phyloP scores from a whole-genome alignment of 768 basidiomycete species.

The Trametes cubensis region DNA sequence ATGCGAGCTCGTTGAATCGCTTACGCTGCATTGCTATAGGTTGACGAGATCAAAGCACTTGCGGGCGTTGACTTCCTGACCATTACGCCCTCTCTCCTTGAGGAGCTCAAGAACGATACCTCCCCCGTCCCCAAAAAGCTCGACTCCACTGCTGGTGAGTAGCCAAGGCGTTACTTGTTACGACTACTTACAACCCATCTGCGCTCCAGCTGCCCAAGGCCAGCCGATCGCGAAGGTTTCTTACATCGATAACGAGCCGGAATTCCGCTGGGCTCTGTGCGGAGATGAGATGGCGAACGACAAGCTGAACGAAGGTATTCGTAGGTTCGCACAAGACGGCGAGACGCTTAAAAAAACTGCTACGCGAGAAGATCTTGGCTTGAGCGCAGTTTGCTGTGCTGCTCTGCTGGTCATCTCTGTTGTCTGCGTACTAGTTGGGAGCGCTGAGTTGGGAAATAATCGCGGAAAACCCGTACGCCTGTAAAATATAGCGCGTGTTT shows the following conservation, averaged over 20 bases:
- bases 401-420: not conserved
- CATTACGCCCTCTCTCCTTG: slow-evolving; percentile 87
- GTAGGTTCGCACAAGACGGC: slow-evolving; percentile 97
- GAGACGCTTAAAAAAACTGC: slow-evolving; percentile 80
- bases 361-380: slow-evolving; percentile 69
- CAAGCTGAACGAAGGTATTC: slow-evolving; percentile 97
- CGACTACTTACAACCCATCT: not conserved
- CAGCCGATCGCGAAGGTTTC: slow-evolving; percentile 77
- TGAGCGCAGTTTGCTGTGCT: slow-evolving; percentile 8
- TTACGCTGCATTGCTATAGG: slow-evolving; percentile 42
- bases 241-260: slow-evolving; percentile 89
- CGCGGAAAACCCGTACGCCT: slow-evolving; percentile 12
- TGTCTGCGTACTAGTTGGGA: not conserved
- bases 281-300: slow-evolving; percentile 98
- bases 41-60: slow-evolving; percentile 90
- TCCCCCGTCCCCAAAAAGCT: slow-evolving; percentile 85
- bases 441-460: slow-evolving; percentile 5
- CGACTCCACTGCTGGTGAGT: slow-evolving; percentile 61
- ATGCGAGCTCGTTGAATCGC: not conserved
- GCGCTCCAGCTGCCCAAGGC: slow-evolving; percentile 48
- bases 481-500: slow-evolving; percentile 15
- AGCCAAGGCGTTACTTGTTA: not conserved
- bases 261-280: slow-evolving; percentile 94
- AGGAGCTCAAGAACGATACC: slow-evolving; percentile 86
- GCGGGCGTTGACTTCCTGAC: slow-evolving; percentile 98